Evolutionary conservation across 2,329 filamentous ascomycete species (phyloP).

Genomic region (Chaetomiaceae sp.): DNA sequence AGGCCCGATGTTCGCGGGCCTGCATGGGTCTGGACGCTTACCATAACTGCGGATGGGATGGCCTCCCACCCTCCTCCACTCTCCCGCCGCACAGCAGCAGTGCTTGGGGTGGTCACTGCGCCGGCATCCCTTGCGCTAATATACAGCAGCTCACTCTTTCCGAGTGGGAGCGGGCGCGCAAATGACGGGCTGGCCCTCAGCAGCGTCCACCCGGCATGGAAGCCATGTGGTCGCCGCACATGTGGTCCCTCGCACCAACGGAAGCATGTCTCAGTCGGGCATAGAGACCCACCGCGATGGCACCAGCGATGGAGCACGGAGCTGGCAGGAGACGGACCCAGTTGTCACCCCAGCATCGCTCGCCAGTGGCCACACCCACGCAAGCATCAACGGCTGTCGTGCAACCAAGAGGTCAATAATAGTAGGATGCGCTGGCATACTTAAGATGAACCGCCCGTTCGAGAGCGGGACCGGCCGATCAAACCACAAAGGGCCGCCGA

Average conservation of each 20-base stretch:
- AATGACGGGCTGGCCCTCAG: too few relatives aligned
- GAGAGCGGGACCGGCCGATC: constrained; percentile 18
- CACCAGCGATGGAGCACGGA: constrained; percentile 15
- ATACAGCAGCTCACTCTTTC: neutral
- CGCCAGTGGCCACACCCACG: constrained; percentile 4
- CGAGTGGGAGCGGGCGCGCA: too few relatives aligned
- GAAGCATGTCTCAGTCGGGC: constrained; percentile 19
- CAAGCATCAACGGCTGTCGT: constrained; percentile 8
- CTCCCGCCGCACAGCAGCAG: too few relatives aligned
- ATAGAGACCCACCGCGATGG: constrained; percentile 16
- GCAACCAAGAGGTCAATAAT: too few relatives aligned
- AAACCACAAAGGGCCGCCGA: constrained; percentile 12
- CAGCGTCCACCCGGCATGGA: neutral
- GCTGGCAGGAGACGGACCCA: constrained; percentile 8
- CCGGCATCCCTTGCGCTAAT: too few relatives aligned
- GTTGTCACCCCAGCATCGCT: constrained; percentile 2
- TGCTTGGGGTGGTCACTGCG: too few relatives aligned
- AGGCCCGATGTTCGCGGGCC: constrained; percentile 18
- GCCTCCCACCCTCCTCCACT: too few relatives aligned
- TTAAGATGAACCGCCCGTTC: constrained; percentile 16
- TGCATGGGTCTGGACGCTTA: constrained; percentile 1
- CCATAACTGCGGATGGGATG: too few relatives aligned
- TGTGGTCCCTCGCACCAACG: constrained; percentile 16
- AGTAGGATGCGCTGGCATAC: constrained; percentile 8
- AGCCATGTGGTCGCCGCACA: constrained; percentile 12